phyloP scores from a whole-genome alignment of 306 rosid species.

The Cajanus cajan region DNA sequence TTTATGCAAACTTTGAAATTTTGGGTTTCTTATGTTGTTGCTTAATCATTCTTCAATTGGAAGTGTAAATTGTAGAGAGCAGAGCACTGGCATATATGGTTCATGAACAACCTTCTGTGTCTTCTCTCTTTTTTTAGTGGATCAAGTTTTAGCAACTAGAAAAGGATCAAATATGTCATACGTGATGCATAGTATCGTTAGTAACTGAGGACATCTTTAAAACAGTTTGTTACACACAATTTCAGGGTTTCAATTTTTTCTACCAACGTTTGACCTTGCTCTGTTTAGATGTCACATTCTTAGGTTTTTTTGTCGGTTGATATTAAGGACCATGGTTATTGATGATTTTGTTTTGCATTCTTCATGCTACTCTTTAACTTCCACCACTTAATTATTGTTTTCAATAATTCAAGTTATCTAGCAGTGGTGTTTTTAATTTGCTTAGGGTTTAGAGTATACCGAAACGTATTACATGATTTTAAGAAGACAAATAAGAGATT shows the following conservation, averaged over 20 bases:
- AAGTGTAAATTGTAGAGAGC: no score
- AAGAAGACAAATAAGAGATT: no score
- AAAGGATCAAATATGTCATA: background rate
- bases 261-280: background rate
- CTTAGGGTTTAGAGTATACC: no score
- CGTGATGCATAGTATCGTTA: background rate
- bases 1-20: no score
- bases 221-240: background rate
- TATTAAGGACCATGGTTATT: background rate
- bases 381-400: conserved; percentile 6
- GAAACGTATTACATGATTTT: no score
- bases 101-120: background rate
- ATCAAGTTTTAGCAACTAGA: background rate
- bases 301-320: background rate
- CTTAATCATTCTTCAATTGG: no score
- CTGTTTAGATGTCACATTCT: background rate
- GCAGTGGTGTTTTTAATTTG: no score
- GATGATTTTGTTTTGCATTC: background rate
- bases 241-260: background rate
- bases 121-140: background rate
- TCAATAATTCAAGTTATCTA: no score
- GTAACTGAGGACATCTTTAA: background rate
- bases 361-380: background rate
- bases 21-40: no score
- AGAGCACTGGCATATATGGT: background rate